Evolutionary conservation across 108 stramenopile genomes (phyloP).

Genomic region (Cyclotella choctawhatcheeana): DNA sequence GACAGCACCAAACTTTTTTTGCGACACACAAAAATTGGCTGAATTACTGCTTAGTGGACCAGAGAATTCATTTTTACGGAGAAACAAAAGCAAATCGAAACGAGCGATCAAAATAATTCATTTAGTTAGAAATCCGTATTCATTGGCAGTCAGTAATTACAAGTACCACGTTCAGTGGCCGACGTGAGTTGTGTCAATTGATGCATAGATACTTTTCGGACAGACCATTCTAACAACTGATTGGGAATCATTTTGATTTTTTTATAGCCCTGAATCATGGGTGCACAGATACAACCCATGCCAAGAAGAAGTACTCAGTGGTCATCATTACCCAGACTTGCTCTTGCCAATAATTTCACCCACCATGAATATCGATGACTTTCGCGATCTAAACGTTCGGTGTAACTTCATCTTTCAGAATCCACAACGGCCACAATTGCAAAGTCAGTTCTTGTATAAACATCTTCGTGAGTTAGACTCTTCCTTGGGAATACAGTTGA

Average conservation of each 20-base stretch:
- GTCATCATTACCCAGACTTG: constrained; percentile 7
- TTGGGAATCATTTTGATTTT: not conserved
- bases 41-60: constrained; percentile 14
- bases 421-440: constrained; percentile 7
- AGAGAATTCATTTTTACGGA: constrained; percentile 1
- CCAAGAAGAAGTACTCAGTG: constrained; percentile 17
- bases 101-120: constrained; percentile 25
- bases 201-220: not conserved
- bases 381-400: constrained; percentile 6
- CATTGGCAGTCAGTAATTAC: constrained; percentile 35
- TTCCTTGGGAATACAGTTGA: constrained; percentile 13
- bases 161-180: constrained; percentile 40
- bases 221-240: not conserved
- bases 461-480: constrained; percentile 24
- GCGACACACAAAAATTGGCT: constrained; percentile 16
- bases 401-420: constrained; percentile 17
- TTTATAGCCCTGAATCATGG: constrained; percentile 25
- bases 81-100: constrained; percentile 3
- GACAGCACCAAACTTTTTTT: constrained; percentile 44
- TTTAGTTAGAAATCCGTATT: constrained; percentile 30
- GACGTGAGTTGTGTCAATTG: constrained; percentile 15
- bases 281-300: constrained; percentile 22
- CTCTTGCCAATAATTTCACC: constrained; percentile 18
- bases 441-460: constrained; percentile 5
- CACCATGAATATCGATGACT: constrained; percentile 14